Base-by-base conservation (phyloP, 2,329 filamentous ascomycete species). In the Aspergillus sp. region DNA sequence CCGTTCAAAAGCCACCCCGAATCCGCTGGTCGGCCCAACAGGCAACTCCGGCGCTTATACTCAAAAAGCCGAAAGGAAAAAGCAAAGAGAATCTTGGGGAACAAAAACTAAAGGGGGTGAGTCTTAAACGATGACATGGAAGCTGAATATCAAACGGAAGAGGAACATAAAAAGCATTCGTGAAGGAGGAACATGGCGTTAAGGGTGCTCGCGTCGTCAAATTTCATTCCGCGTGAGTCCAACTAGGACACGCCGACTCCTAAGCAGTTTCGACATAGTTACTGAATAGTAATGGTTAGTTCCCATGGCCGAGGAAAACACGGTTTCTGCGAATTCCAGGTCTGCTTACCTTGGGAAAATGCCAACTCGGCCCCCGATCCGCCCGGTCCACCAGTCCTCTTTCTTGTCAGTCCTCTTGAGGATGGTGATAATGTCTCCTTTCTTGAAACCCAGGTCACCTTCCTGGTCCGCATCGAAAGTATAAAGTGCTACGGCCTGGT, bases 361-460 rank as follows among this genome's bases (percentile, higher is more conserved):
- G 39, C 95, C 95, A 58, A 93, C 91, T 68, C 88, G 85, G 66
- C 87, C 85, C 30, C 93, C 93, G 71, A 97, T 88, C 78, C 90
- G 89, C 25, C 95, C 95, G 17, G 94, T 98, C 95, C 94, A 98
- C 94, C 94, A 98, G 76, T 98, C 94, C 59, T 92, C 93, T 60
- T 91, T 90, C 69, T 90, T 97, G 4, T 98, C 91, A 5, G 94
- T 98, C 77, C 91, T 90, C 82, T 99, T 97, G 59, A 96, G 76
- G 60, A 99, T 92, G 1, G 92, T 97, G 66, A 99, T 97, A 59
- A 98, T 78, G 30, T 99, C 95, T 19, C 95, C 95, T 83, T 99
- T 99, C 81, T 96, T 97, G 79, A 99, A 99, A 0, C 89, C 91
- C 59, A 98, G 76, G 74, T 99, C 94, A 4, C 94, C 94, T 0